Evolutionary conservation across 164 flowering plant species (phyloP).

Genomic region (Nymphaea colorata): DNA sequence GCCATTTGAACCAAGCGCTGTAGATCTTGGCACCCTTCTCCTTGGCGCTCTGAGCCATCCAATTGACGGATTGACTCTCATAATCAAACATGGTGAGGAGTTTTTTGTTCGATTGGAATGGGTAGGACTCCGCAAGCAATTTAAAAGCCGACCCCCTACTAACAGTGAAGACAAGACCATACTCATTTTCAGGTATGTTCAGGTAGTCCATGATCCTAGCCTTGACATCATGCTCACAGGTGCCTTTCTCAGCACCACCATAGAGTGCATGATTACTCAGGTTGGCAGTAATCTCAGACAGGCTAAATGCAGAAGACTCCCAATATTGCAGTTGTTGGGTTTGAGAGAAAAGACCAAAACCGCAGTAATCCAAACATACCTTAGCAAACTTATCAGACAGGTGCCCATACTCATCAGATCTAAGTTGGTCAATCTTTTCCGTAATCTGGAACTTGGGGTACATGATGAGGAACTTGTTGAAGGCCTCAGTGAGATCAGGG

Average conservation of each 20-base stretch:
- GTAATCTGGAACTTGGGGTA: conserved; percentile 57
- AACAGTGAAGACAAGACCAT: conserved; percentile 74
- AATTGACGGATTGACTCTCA: conserved; percentile 57
- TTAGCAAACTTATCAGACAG: conserved; percentile 25
- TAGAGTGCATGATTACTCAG: conserved; percentile 48
- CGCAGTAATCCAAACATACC: conserved; percentile 81
- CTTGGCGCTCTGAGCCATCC: conserved; percentile 59
- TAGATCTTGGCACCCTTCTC: conserved; percentile 52
- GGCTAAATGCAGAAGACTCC: conserved; percentile 52
- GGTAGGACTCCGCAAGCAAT: conserved; percentile 72
- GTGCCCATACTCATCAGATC: conserved; percentile 47
- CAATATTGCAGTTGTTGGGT: conserved; percentile 39
- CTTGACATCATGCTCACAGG: conserved; percentile 42
- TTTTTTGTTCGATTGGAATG: conserved; percentile 52
- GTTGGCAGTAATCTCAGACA: conserved; percentile 58
- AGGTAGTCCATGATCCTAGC: conserved; percentile 61
- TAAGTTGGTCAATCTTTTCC: conserved; percentile 53
- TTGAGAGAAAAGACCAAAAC: conserved; percentile 73
- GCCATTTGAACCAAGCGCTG: conserved; percentile 74
- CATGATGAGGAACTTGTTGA: conserved; percentile 56
- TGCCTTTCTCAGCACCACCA: conserved; percentile 58
- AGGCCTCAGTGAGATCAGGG: conserved; percentile 32
- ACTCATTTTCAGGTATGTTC: conserved; percentile 71
- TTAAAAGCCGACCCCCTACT: conserved; percentile 78
- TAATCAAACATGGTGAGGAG: conserved; percentile 74